Conservation (phyloP, 805 yeast species). For the Kazachstania viticola region DNA sequence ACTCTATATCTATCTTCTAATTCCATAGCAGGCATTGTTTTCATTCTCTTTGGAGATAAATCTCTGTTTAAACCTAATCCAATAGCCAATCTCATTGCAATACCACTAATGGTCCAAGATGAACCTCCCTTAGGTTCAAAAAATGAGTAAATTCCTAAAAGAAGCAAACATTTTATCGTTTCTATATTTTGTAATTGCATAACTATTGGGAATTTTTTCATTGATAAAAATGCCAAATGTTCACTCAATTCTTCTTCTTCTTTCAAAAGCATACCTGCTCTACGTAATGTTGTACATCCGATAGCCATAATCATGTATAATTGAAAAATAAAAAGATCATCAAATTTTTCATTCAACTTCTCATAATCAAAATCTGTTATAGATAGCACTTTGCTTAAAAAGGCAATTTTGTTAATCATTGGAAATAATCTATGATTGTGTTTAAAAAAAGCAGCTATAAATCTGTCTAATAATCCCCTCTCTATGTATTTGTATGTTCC, state of each 20-base stretch:
- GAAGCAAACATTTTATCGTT: conserved; percentile 31
- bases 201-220: conserved; percentile 30
- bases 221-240: conserved; percentile 32
- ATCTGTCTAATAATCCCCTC: conserved; percentile 25
- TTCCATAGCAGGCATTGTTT: conserved; percentile 24
- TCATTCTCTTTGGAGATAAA: conserved; percentile 20
- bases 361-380: conserved; percentile 23
- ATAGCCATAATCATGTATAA: conserved; percentile 42
- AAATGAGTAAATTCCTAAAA: conserved; percentile 39
- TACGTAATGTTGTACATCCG: conserved; percentile 40
- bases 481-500: conserved; percentile 22
- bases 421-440: conserved; percentile 36
- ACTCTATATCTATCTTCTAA: conserved; percentile 35
- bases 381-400: conserved; percentile 25
- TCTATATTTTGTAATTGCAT: conserved; percentile 31
- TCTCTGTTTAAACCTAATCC: conserved; percentile 37
- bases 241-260: conserved; percentile 30
- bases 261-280: conserved; percentile 28
- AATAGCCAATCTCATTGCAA: conserved; percentile 33
- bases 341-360: conserved; percentile 13
- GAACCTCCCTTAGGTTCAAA: conserved; percentile 39
- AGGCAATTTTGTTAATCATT: conserved; percentile 31
- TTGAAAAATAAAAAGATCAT: conserved; percentile 30
- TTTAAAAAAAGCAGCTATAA: conserved; percentile 34
- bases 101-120: conserved; percentile 43